Conservation (phyloP, 768 basidiomycete genomes). For the Suillus placidus region DNA sequence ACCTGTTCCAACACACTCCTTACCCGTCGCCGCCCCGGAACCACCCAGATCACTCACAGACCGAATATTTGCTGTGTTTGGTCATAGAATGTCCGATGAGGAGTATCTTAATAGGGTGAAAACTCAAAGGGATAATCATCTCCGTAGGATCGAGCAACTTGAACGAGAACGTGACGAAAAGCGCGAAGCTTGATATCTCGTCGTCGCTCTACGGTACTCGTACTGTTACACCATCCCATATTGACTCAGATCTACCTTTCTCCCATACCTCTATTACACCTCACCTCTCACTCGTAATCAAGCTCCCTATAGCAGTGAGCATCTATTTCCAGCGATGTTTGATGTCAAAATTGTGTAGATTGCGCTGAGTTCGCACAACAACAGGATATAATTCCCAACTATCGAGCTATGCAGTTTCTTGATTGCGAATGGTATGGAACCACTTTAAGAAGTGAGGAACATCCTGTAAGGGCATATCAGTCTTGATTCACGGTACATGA, state of each 20-base stretch:
- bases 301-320: background rate
- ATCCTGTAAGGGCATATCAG: conserved; percentile 47
- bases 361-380: background rate
- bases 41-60: conserved; percentile 33
- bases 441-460: conserved; percentile 74
- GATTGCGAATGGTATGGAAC: conserved; percentile 45
- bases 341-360: background rate
- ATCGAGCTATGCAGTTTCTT: conserved; percentile 7
- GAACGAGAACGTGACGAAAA: conserved; percentile 39
- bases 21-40: conserved; percentile 6
- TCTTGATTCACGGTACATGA: background rate
- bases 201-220: background rate
- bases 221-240: background rate
- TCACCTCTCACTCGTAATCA: background rate
- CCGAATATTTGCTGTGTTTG: conserved; percentile 37
- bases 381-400: background rate
- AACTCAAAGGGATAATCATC: conserved; percentile 54
- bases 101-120: conserved; percentile 67
- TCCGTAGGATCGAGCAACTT: conserved; percentile 60
- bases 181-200: conserved; percentile 11
- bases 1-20: background rate
- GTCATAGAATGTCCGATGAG: conserved; percentile 63
- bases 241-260: background rate
- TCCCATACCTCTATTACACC: background rate
- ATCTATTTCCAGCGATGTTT: background rate